Conservation (phyloP, 208 protist species). For the Entamoeba histolytica region DNA sequence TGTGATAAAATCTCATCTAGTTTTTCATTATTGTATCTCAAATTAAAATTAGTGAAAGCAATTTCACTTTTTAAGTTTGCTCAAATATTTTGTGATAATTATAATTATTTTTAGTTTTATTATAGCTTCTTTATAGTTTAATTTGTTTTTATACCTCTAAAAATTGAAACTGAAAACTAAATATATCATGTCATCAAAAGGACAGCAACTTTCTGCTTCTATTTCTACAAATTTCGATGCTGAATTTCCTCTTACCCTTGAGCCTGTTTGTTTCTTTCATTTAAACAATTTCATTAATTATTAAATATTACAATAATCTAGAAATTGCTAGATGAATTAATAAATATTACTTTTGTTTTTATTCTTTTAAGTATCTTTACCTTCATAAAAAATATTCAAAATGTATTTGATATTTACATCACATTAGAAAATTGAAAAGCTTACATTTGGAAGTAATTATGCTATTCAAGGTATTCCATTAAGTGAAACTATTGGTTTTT, state of each 20-base stretch:
- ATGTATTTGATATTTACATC: neutral
- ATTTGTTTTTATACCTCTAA: no score
- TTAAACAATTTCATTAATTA: neutral
- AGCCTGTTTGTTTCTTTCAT: neutral
- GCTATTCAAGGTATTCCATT: neutral
- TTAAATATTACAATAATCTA: no score
- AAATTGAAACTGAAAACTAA: neutral
- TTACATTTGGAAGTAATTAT: neutral
- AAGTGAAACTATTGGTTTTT: neutral
- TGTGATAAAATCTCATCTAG: no score
- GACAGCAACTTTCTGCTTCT: neutral
- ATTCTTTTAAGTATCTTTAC: neutral
- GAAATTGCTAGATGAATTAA: no score
- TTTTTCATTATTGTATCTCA: no score
- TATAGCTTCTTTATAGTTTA: no score
- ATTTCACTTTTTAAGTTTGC: no score
- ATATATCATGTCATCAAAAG: neutral
- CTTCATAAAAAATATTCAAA: neutral
- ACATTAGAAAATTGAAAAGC: neutral
- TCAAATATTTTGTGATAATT: no score
- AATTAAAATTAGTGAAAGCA: no score
- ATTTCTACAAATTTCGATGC: neutral
- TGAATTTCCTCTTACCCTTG: neutral
- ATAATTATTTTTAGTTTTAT: no score
- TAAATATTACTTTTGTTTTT: neutral